Percentiles rank a stretch among this genome's conserved stretches.
These are phyloP conservation scores for Russula vinacea DNA, from an alignment of 768 basidiomycete genomes.

Conservation along the genomic window DNA sequence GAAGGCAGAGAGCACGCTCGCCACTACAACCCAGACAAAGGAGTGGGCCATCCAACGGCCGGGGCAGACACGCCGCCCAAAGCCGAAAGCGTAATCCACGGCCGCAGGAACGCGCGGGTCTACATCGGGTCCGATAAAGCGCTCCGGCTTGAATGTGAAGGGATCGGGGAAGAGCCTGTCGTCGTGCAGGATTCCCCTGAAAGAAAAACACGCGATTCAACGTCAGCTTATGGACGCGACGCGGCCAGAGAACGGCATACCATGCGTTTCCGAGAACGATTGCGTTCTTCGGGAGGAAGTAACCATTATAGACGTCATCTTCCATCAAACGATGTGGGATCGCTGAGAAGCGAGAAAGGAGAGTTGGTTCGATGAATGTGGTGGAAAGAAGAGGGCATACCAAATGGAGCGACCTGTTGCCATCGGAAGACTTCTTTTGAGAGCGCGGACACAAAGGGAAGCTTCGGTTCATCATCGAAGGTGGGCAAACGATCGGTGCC, in stretches of 20 bases:
- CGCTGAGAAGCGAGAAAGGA: conserved; percentile 7
- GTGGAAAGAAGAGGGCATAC: conserved; percentile 8
- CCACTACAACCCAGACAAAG: conserved; percentile 27
- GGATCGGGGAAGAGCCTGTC: conserved; percentile 34
- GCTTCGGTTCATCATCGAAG: conserved; percentile 29
- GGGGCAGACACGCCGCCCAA: conserved; percentile 32
- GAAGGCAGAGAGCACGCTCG: conserved; percentile 28
- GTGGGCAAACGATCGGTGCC: conserved; percentile 34
- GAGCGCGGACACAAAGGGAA: conserved; percentile 32
- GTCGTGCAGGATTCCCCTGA: conserved; percentile 34
- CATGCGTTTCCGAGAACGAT: conserved; percentile 30
- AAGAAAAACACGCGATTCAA: neutral
- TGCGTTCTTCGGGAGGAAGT: conserved; percentile 31
- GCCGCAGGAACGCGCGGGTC: conserved; percentile 20
- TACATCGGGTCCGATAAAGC: conserved; percentile 30
- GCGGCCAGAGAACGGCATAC: conserved; percentile 1
- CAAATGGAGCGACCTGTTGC: conserved; percentile 31
- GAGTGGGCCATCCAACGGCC: conserved; percentile 31
- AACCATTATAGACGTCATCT: conserved; percentile 33
- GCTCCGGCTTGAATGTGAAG: conserved; percentile 35
- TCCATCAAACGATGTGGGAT: conserved; percentile 31
- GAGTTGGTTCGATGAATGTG: neutral
- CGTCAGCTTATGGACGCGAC: no score
- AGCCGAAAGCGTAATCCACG: conserved; percentile 31
- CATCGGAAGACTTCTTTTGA: conserved; percentile 33